phyloP scores from a whole-genome alignment of 2,329 filamentous ascomycete genomes.

The Cryphonectria naterciae region DNA sequence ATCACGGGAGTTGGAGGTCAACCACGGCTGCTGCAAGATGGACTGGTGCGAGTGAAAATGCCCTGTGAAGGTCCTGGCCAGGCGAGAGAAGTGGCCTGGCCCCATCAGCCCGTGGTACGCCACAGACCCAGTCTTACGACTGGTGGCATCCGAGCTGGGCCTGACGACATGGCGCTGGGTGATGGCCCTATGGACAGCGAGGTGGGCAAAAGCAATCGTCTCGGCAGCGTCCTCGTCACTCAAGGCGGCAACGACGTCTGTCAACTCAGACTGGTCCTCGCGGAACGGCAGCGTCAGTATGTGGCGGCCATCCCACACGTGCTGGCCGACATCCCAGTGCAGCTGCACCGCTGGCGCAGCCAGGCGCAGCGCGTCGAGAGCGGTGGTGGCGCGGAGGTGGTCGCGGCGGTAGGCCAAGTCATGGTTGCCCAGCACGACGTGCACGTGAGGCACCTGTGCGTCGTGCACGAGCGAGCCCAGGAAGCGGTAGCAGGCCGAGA shows the following conservation, averaged over 20 bases:
- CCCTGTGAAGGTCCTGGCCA: constrained; percentile 40
- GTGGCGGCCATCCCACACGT: constrained; percentile 37
- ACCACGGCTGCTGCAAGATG: constrained; percentile 32
- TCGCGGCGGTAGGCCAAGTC: constrained; percentile 40
- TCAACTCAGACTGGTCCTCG: constrained; percentile 39
- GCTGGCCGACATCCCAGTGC: constrained; percentile 32
- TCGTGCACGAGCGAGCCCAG: constrained; percentile 34
- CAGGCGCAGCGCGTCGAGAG: constrained; percentile 36
- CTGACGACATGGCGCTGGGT: constrained; percentile 36
- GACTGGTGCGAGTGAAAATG: constrained; percentile 41
- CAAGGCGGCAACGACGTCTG: constrained; percentile 33
- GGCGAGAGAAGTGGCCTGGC: constrained; percentile 33
- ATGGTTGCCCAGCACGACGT: constrained; percentile 42
- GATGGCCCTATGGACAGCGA: constrained; percentile 40
- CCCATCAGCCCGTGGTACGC: constrained; percentile 37
- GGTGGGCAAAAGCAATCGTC: constrained; percentile 39
- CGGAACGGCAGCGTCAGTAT: constrained; percentile 41
- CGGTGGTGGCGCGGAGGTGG: constrained; percentile 36
- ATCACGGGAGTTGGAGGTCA: neutral
- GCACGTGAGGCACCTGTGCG: constrained; percentile 35
- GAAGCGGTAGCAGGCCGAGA: constrained; percentile 40
- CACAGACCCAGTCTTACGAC: constrained; percentile 23
- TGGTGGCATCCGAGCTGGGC: neutral
- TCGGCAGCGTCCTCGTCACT: constrained; percentile 31
- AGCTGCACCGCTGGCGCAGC: constrained; percentile 29